A percentile compares a stretch with the other conserved stretches of the same genome.
Evolutionary conservation across 345 rosid species (phyloP).

Genomic region (Lumnitzera racemosa): DNA sequence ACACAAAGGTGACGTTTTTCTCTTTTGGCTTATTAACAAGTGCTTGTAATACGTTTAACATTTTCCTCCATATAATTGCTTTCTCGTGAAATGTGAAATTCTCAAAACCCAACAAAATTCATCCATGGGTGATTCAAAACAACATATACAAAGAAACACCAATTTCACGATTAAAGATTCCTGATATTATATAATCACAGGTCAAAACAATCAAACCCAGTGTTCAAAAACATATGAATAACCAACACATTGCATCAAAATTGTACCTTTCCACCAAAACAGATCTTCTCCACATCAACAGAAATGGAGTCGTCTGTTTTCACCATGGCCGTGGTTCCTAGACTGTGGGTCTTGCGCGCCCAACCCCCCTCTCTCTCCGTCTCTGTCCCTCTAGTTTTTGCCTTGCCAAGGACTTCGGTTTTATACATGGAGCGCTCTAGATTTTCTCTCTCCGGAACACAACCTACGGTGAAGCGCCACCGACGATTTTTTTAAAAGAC

Average conservation of each 20-base stretch:
- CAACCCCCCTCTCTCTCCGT: not conserved
- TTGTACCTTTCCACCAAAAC: slow-evolving; percentile 66
- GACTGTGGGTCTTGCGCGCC: not conserved
- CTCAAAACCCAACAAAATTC: too few species aligned
- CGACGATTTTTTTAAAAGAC: slow-evolving; percentile 21
- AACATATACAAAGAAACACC: too few species aligned
- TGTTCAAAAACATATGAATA: slow-evolving; percentile 5
- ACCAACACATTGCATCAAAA: not conserved
- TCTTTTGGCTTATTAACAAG: too few species aligned
- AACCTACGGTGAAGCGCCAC: slow-evolving; percentile 25
- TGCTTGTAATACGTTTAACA: too few species aligned
- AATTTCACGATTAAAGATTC: too few species aligned
- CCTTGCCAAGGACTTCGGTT: not conserved
- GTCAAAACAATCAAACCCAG: too few species aligned
- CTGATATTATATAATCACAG: too few species aligned
- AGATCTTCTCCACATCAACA: slow-evolving; percentile 59
- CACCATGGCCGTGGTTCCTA: slow-evolving; percentile 51
- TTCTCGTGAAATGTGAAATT: too few species aligned
- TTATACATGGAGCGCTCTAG: not conserved
- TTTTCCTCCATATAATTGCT: too few species aligned
- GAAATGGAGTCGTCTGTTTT: slow-evolving; percentile 44
- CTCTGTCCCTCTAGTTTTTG: not conserved
- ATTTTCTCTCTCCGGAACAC: not conserved
- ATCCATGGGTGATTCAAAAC: too few species aligned
- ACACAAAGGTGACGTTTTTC: too few species aligned